Evolutionary conservation across 2,329 filamentous ascomycete genomes (phyloP).

Genomic region (Colletotrichum liriopes): DNA sequence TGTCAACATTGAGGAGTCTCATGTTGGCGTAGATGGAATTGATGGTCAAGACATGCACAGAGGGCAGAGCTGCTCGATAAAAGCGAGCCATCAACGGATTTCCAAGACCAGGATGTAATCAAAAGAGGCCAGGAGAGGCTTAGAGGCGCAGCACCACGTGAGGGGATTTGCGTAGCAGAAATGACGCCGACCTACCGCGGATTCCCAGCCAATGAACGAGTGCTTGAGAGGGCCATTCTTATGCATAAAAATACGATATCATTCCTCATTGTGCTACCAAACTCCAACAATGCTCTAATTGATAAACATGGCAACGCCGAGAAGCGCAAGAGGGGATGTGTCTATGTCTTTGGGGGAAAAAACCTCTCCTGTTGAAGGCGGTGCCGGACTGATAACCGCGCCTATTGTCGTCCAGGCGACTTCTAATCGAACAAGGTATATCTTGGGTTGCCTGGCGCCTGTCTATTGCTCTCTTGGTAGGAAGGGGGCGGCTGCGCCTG

Average conservation of each 20-base stretch:
- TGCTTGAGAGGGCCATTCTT: neutral
- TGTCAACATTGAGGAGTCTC: neutral
- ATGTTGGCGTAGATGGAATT: neutral
- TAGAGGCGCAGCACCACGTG: neutral
- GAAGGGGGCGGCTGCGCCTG: constrained; percentile 31
- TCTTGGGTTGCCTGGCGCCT: constrained; percentile 30
- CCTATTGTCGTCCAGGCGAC: constrained; percentile 8
- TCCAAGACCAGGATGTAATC: too few species aligned
- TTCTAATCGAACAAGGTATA: constrained; percentile 42
- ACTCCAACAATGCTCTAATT: constrained; percentile 24
- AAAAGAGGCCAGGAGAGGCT: neutral
- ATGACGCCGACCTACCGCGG: neutral
- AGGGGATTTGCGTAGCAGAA: neutral
- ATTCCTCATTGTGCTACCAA: constrained; percentile 9
- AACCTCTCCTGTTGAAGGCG: neutral
- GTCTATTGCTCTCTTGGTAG: constrained; percentile 40
- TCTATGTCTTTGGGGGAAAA: constrained; percentile 10
- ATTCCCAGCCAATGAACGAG: neutral
- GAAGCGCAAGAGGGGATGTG: neutral
- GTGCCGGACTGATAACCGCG: constrained; percentile 3
- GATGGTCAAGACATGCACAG: neutral
- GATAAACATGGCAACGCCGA: neutral
- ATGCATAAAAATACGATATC: neutral
- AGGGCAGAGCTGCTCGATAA: neutral
- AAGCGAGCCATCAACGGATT: neutral